Evolutionary conservation across 148 eudicot genomes (phyloP), one percentile per base, ranked within the genome.

Genomic region (Rhododendron molle): DNA sequence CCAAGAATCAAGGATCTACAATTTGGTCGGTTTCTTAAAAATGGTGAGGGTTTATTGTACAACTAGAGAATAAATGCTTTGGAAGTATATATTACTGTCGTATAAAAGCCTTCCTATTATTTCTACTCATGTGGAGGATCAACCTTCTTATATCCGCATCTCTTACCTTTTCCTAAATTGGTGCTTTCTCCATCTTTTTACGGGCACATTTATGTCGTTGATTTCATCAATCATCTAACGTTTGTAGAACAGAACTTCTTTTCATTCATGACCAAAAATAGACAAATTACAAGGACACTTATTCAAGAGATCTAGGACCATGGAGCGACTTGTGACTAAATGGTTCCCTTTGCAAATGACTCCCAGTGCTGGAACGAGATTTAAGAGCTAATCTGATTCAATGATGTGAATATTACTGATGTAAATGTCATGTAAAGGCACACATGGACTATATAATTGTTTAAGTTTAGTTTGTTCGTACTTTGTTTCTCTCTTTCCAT

Each of bases 1-100:
- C 90, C 88, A 18, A 81, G 81, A 69, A 76, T 86, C 82, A 36
- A 54, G 79, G 90, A 86, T 83, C 79, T 89, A 49, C 87, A 86
- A 38, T 77, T 89, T 36, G 43, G 85, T n/a, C 83, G 87, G 52
- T 89, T 89, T 65, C 83, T 89, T 9, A 82, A 78, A 82, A 89
- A 86, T 74, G 90, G 90, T 89, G 50, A 86, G 83, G 46, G 20
- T 58, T 73, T 73, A 5, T 56, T 18, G 1, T 56, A 54, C 60
- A 16, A 34, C 36, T 54, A 2, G 11, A 54, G 71, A 50, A n/a
- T 46, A 78, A 78, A 13, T 78, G 49, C 56, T 78, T 26, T 20
- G 23, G 20, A 52, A 28, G 5, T 50, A 20, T 80, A 20, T 52
- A 52, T 28, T 49, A 80, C 62, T 49, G 38, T 23, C 26, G 23